A percentile compares a stretch with the other conserved stretches of the same genome.
Evolutionary conservation across 441 rosid genomes (phyloP).

Genomic region (Flueggea neowawraea): DNA sequence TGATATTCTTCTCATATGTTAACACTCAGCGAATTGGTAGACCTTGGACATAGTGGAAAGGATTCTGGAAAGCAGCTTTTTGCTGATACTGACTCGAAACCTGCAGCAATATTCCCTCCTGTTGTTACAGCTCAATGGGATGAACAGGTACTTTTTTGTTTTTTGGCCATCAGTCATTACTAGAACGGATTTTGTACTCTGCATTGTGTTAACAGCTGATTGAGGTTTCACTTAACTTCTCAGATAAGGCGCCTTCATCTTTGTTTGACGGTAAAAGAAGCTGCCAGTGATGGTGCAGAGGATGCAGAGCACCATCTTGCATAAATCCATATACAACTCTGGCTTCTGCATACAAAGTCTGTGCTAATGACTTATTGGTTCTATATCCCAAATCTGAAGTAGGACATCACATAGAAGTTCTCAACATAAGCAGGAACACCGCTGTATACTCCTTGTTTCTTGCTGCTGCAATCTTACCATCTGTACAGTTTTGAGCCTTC

Average conservation of each 20-base stretch:
- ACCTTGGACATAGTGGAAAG: constrained; percentile 85
- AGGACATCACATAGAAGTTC: constrained; percentile 25
- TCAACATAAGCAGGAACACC: constrained; percentile 38
- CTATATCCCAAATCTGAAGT: constrained; percentile 21
- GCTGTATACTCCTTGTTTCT: constrained; percentile 70
- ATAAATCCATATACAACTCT: constrained; percentile 55
- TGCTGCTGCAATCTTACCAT: constrained; percentile 48
- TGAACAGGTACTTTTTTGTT: constrained; percentile 66
- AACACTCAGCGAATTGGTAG: constrained; percentile 71
- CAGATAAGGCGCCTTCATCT: constrained; percentile 95
- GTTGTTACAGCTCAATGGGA: constrained; percentile 83
- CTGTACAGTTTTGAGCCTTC: constrained; percentile 52
- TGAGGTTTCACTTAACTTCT: constrained; percentile 11
- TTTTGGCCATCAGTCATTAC: constrained; percentile 14
- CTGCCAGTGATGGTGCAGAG: constrained; percentile 89
- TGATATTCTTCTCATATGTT: constrained; percentile 1
- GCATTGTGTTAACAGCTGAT: constrained; percentile 4
- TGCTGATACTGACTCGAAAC: constrained; percentile 82
- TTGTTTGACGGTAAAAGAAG: constrained; percentile 91
- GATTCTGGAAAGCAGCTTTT: constrained; percentile 94
- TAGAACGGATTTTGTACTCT: neutral
- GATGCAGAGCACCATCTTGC: constrained; percentile 58
- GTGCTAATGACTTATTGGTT: constrained; percentile 24
- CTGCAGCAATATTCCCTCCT: constrained; percentile 92
- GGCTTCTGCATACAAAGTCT: constrained; percentile 58